These are phyloP conservation scores for Zymoseptoria ardabiliae DNA, from an alignment of 2,329 filamentous ascomycete species.

Conservation along the genomic window DNA sequence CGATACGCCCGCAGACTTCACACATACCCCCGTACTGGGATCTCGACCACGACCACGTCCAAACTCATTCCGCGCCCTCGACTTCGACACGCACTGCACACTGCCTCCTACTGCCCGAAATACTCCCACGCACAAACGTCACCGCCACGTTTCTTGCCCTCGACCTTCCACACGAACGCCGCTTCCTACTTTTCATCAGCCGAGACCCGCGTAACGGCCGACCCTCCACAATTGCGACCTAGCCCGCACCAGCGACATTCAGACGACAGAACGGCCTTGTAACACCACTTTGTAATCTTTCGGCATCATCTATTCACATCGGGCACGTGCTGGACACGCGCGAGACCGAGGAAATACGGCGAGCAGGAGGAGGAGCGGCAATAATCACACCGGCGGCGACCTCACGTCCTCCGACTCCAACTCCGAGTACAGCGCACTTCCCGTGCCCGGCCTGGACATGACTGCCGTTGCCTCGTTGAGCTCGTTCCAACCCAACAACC, in stretches of 20 bases:
- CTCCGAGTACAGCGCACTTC: constrained; percentile 2
- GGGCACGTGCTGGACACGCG: constrained; percentile 3
- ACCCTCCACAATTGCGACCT: not conserved
- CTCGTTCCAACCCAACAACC: constrained; percentile 52
- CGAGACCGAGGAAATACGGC: not conserved
- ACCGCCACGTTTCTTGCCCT: not conserved
- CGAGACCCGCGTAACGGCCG: not conserved
- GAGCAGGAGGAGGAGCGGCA: not conserved
- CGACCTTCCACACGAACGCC: not conserved
- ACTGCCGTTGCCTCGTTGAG: constrained; percentile 47
- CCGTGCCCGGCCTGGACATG: constrained; percentile 2
- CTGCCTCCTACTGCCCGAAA: not conserved
- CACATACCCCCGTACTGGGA: not conserved
- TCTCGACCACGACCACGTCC: not conserved
- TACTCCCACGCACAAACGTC: not conserved
- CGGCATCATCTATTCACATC: not conserved
- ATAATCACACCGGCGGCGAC: not conserved
- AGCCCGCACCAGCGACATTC: not conserved
- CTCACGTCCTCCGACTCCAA: not conserved
- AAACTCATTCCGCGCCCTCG: not conserved
- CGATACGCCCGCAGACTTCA: not conserved
- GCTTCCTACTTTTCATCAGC: constrained; percentile 2
- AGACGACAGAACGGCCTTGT: constrained; percentile 1
- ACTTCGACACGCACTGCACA: not conserved
- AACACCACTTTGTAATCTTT: not conserved